These are phyloP conservation scores for Rosa multiflora DNA, from an alignment of 306 rosid species.

Conservation along the genomic window DNA sequence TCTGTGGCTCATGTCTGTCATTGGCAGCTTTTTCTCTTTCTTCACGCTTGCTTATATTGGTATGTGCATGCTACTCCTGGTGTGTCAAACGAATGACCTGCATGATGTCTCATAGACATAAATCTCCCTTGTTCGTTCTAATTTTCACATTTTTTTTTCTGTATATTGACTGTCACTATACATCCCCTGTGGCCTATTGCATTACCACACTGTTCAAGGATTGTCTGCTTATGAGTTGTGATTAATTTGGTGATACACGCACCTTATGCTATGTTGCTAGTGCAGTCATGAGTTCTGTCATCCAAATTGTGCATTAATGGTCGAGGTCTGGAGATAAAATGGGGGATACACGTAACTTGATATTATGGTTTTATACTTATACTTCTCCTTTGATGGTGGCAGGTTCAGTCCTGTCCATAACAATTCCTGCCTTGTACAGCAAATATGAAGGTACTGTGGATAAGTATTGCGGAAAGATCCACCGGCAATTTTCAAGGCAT, in stretches of 20 bases:
- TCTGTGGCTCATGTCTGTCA: constrained; percentile 84
- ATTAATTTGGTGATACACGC: constrained; percentile 3
- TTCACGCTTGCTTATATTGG: constrained; percentile 81
- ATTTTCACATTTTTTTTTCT: background rate
- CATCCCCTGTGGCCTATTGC: background rate
- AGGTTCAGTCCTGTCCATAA: constrained; percentile 66
- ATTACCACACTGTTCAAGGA: background rate
- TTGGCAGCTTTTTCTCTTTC: constrained; percentile 71
- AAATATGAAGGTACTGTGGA: constrained; percentile 54
- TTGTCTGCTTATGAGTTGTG: background rate
- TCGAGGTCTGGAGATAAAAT: background rate
- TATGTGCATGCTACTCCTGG: constrained; percentile 30
- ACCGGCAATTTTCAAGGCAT: constrained; percentile 73
- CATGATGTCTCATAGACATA: background rate
- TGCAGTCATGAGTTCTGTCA: background rate
- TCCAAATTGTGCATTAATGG: constrained; percentile 3
- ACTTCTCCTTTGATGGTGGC: constrained; percentile 34
- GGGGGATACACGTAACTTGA: background rate
- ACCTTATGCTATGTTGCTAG: background rate
- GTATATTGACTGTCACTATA: background rate
- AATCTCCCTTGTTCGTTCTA: background rate
- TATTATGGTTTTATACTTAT: constrained; percentile 16
- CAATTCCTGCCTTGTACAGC: constrained; percentile 75
- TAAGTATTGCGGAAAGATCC: constrained; percentile 57
- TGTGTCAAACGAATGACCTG: constrained; percentile 21